phyloP scores from a whole-genome alignment of 345 rosid species.

The Theobroma cacao region DNA sequence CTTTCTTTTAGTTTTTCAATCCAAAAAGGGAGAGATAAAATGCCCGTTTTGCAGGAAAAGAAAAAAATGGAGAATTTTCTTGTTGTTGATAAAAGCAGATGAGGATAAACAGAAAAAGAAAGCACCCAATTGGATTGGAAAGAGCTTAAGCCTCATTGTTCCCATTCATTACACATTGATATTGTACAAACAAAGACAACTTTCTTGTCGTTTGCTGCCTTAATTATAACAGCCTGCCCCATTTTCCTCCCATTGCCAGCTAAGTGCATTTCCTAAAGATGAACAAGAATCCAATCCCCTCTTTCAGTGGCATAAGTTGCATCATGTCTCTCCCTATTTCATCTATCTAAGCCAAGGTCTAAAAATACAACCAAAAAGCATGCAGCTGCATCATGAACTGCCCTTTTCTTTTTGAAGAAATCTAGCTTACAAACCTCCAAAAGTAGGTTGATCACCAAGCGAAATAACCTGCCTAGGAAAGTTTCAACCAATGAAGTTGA shows the following conservation, averaged over 20 bases:
- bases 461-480: background rate
- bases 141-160: background rate
- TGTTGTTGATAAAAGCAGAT: background rate
- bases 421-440: background rate
- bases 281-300: background rate
- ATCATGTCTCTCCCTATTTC: background rate
- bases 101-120: background rate
- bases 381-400: conserved; percentile 1
- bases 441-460: background rate
- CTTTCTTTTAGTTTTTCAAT: too few species aligned
- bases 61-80: background rate
- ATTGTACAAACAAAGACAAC: background rate
- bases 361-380: background rate
- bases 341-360: background rate
- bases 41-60: background rate
- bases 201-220: conserved; percentile 14
- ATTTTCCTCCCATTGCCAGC: conserved; percentile 9
- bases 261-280: background rate
- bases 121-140: background rate
- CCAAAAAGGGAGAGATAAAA: background rate
- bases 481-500: too few species aligned
- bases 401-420: background rate
- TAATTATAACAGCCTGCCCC: conserved; percentile 9
- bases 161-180: background rate
- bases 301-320: background rate